These are phyloP conservation scores for Saccharomycopsis hybrid DNA, from an alignment of 1,139 yeast genomes.

Conservation along the genomic window DNA sequence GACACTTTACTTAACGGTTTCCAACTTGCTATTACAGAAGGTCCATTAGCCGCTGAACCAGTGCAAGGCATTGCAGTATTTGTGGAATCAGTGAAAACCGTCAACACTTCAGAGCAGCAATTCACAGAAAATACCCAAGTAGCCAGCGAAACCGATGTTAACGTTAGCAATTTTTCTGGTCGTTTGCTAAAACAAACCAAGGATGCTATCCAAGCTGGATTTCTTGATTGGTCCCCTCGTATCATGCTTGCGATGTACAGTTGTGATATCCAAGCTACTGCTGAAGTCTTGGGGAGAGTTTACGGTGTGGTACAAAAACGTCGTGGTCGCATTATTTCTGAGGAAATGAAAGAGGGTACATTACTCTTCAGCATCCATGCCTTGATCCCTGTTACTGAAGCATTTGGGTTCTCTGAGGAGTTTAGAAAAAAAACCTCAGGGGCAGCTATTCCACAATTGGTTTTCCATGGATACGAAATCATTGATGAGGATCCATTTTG, in stretches of 20 bases:
- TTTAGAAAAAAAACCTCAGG: constrained; percentile 92
- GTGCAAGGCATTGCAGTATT: constrained; percentile 72
- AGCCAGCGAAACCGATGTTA: constrained; percentile 26
- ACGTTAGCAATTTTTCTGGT: constrained; percentile 61
- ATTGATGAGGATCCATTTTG: constrained; percentile 94
- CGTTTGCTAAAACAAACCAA: constrained; percentile 68
- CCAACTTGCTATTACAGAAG: constrained; percentile 74
- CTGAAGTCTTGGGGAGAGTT: constrained; percentile 92
- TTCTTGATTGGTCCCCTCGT: constrained; percentile 80
- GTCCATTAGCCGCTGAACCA: constrained; percentile 86
- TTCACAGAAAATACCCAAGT: no score
- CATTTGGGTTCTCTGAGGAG: constrained; percentile 95
- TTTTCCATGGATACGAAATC: constrained; percentile 81
- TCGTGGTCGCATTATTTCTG: constrained; percentile 78
- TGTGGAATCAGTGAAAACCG: constrained; percentile 33
- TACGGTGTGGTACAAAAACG: constrained; percentile 90
- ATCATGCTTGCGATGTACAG: constrained; percentile 86
- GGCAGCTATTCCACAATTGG: constrained; percentile 93
- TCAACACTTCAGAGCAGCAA: constrained; percentile 31
- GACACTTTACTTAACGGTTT: constrained; percentile 76
- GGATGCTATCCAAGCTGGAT: constrained; percentile 63
- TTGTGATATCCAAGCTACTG: constrained; percentile 91
- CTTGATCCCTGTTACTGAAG: constrained; percentile 86
- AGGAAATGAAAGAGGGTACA: constrained; percentile 97
- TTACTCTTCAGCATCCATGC: constrained; percentile 90